Evolutionary conservation across 495 filamentous ascomycete genomes (phyloP), one percentile per base, ranked within the genome.

Genomic region (Pseudevernia furfuracea): DNA sequence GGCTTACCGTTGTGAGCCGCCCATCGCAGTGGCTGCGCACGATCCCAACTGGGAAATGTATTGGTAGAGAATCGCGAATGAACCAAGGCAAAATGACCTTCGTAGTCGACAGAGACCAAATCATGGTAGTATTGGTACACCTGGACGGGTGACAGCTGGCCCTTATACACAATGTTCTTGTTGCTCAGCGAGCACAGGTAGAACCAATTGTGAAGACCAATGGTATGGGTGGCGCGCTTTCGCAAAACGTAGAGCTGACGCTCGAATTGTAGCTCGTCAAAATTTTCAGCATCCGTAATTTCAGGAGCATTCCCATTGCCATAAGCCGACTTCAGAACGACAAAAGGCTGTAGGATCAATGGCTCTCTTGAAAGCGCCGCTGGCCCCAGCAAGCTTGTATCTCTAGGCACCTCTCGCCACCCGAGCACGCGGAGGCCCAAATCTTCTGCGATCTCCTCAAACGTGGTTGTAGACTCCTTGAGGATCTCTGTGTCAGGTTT

Each of bases 81-180:
- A 30, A 99, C 94, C 30, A 99, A 83, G 52, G 94, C 94, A 74
- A 99, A 99, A 75, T 97, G 91, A 48, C 89, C 94, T 79, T 97
- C 92, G 76, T 95, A 99, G 74, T 99, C 94, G 49, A 96, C 92
- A 68, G 92, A 94, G 63, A 97, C 89, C 74, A 99, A 75, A 77
- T 99, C 94, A 76, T 97, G 89, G 79, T 96, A 99, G 78, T 99
- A 99, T 74, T 94, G 85, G 77, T 99, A 99, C n/a, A 99, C 94
- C 76, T 99, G 94, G 23, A 93, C 85, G 25, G 94, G 94, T 49
- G 94, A 89, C 67, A 99, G 79, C 76, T 99, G 94, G 66, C 94
- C 94, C 83, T 99, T 99, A 81, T 99, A 99, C 48, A 99, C 89
- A 74, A 99, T 97, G 77, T 97, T 99, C 74, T 91, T 91, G 84